Conservation (phyloP, 495 filamentous ascomycete genomes). For the Polyplosphaeria fusca region DNA sequence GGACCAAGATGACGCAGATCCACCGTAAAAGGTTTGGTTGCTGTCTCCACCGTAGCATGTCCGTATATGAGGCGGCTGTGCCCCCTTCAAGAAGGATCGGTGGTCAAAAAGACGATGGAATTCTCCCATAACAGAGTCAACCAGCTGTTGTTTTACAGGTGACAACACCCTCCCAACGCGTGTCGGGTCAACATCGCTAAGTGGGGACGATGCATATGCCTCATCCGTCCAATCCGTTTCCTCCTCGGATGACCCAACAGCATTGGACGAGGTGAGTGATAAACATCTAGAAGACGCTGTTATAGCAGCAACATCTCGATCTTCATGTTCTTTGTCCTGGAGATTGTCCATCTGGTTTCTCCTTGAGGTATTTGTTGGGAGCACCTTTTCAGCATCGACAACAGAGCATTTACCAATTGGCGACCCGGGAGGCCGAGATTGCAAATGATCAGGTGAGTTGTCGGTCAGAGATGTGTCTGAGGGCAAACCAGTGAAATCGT, state of each 20-base stretch:
- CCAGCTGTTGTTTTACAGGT: slow-evolving; percentile 14
- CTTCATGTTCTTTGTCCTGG: neutral
- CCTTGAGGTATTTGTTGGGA: too few species aligned
- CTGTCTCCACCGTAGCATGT: slow-evolving; percentile 4
- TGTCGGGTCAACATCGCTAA: slow-evolving; percentile 9
- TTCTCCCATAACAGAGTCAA: slow-evolving; percentile 18
- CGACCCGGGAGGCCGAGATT: too few species aligned
- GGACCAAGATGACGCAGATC: neutral
- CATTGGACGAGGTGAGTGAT: slow-evolving; percentile 18
- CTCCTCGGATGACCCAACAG: slow-evolving; percentile 16
- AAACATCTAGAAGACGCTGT: slow-evolving; percentile 17
- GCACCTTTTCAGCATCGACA: too few species aligned
- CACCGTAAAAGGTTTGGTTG: neutral
- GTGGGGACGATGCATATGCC: neutral
- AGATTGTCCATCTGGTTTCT: too few species aligned
- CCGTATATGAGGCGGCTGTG: neutral
- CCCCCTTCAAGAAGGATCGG: neutral
- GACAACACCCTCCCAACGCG: slow-evolving; percentile 9
- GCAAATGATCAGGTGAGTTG: too few species aligned
- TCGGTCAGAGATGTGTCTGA: too few species aligned
- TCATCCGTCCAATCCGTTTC: slow-evolving; percentile 28
- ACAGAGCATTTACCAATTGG: too few species aligned
- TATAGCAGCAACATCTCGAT: slow-evolving; percentile 4
- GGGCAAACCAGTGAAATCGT: too few species aligned
- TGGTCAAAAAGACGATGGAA: slow-evolving; percentile 20